Base-by-base conservation (phyloP, 192 early-diverging fungal species). In the Piromyces finnis region DNA sequence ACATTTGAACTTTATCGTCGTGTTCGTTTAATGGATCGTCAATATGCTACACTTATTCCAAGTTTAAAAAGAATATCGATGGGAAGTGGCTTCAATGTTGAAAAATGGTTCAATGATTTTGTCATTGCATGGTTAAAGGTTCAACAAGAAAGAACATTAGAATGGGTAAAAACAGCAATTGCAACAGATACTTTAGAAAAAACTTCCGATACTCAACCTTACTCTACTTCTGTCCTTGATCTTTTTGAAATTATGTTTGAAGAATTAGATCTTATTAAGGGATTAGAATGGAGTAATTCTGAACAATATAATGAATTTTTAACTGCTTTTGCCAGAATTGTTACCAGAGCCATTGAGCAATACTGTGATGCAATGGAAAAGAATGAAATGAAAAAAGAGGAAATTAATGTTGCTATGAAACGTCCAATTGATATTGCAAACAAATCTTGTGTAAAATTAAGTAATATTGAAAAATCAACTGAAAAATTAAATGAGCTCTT, bases 211-310 rank as follows among this genome's bases (percentile, higher is more conserved):
- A 68, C 22, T n/a, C 51, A 87, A 78, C 78, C 88, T 29, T 87
- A 91, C 84, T 95, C 94, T 9, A 89, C 92, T 5, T 95, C 94
- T 3, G 90, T 94, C 29, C 85, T 92, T 28, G 93, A 95, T 83
- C 81, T 95, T 12, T 95, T 95, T 84, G 88, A 90, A 22, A 90
- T 89, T 78, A 94, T 94, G 83, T 88, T 93, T 79, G 87, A 89
- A 78, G 90, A 92, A 9, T 81, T 94, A 59, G 87, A 89, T 28
- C 94, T 92, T 81, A 82, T 95, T 18, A 88, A 90, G 77, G 87
- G 89, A 78, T 80, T 95, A 41, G 86, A 91, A 59, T 93, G 88
- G 88, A 87, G 87, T 14, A 87, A 93, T 78, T 83, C 87, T 26
- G 83, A 83, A 18, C 89, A 92, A 80, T 81, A 86, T 39, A 91